Conservation (phyloP, 768 basidiomycete species). For the Pulveroboletus sp. region DNA sequence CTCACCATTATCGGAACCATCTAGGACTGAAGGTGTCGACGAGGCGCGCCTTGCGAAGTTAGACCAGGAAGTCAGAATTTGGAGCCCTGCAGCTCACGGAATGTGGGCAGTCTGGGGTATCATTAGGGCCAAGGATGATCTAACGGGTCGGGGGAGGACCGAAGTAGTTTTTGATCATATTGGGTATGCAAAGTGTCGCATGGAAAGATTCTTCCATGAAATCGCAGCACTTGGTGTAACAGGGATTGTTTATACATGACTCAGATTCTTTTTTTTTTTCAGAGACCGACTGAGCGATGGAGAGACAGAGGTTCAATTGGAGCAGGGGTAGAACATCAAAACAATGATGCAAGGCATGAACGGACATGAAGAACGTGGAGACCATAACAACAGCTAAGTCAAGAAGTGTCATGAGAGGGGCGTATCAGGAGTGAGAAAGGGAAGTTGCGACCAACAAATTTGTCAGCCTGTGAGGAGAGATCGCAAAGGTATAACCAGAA, state of each 20-base stretch:
- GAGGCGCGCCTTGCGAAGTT: constrained; percentile 53
- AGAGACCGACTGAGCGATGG: background rate
- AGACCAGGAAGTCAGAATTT: constrained; percentile 75
- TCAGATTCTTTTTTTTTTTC: background rate
- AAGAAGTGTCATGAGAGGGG: constrained; percentile 34
- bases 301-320: constrained; percentile 36
- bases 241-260: constrained; percentile 1
- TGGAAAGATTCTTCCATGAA: constrained; percentile 59
- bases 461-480: constrained; percentile 6
- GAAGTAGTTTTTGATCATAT: constrained; percentile 89
- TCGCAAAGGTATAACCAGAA: constrained; percentile 5
- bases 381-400: constrained; percentile 35
- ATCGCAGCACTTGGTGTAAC: constrained; percentile 41
- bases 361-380: constrained; percentile 40
- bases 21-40: constrained; percentile 21
- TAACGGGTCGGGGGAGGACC: constrained; percentile 40
- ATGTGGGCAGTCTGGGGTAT: constrained; percentile 97
- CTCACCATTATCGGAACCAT: constrained; percentile 22
- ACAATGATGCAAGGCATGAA: constrained; percentile 19
- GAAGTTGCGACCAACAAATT: constrained; percentile 9
- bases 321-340: constrained; percentile 44
- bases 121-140: constrained; percentile 80
- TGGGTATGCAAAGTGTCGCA: constrained; percentile 68
- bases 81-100: constrained; percentile 88
- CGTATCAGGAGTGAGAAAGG: constrained; percentile 24